A percentile compares a stretch with the other conserved stretches of the same genome.
Evolutionary conservation across 768 basidiomycete species (phyloP).

Genomic region (Suillus ampliporus): DNA sequence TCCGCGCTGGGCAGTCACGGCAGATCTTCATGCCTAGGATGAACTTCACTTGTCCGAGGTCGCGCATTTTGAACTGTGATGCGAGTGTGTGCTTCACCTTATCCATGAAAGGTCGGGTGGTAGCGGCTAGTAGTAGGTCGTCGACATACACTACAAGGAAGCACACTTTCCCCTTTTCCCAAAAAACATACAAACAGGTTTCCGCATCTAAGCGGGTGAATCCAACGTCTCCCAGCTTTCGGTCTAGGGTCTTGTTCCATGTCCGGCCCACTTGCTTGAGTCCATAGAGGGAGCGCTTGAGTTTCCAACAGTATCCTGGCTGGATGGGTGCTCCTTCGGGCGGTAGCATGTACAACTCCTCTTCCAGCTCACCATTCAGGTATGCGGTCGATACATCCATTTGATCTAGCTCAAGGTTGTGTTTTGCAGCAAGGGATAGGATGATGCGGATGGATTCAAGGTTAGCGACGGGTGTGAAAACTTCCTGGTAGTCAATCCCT

Average conservation of each 20-base stretch:
- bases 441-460: constrained; percentile 27
- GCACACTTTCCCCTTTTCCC: constrained; percentile 15
- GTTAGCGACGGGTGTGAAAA: constrained; percentile 31
- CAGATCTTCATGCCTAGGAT: constrained; percentile 38
- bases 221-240: constrained; percentile 3
- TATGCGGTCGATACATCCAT: constrained; percentile 21
- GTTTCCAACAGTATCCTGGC: constrained; percentile 16
- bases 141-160: constrained; percentile 36
- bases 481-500: constrained; percentile 24
- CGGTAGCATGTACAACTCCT: constrained; percentile 34
- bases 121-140: constrained; percentile 21
- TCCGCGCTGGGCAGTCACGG: constrained; percentile 25
- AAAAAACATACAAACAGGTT: constrained; percentile 30
- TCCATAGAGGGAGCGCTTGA: constrained; percentile 36
- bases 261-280: constrained; percentile 35
- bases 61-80: constrained; percentile 10
- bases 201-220: constrained; percentile 18
- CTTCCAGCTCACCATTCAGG: constrained; percentile 31
- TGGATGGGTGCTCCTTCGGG: constrained; percentile 18
- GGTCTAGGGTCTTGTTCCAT: constrained; percentile 28
- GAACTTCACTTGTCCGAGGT: constrained; percentile 16
- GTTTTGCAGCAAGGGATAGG: constrained; percentile 24
- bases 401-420: constrained; percentile 28
- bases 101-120: constrained; percentile 7
- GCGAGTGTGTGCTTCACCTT: constrained; percentile 1